Evolutionary conservation across 2,329 filamentous ascomycete genomes (phyloP).

Genomic region (Aspergillus felis): DNA sequence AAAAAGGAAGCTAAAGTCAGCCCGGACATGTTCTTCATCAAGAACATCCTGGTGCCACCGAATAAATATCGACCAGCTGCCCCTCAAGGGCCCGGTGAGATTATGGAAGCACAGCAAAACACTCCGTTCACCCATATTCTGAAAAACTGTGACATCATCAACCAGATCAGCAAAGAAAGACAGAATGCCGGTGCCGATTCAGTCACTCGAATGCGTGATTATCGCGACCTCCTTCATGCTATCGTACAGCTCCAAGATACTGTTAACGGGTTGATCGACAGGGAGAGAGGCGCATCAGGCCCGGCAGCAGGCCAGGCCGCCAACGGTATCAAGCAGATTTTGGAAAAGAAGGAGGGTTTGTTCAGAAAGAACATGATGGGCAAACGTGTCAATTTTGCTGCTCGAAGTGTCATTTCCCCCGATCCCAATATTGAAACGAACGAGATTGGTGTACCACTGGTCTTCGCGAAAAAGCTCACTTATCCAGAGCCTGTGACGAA

Average conservation of each 20-base stretch:
- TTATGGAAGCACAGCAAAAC: slow-evolving; percentile 87
- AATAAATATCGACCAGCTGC: slow-evolving; percentile 89
- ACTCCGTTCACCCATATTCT: slow-evolving; percentile 81
- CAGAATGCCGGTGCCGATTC: slow-evolving; percentile 46
- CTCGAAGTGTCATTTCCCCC: slow-evolving; percentile 94
- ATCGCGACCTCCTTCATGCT: slow-evolving; percentile 73
- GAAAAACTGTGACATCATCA: slow-evolving; percentile 67
- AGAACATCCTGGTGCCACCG: slow-evolving; percentile 80
- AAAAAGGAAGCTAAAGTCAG: slow-evolving; percentile 58
- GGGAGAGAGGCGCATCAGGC: slow-evolving; percentile 79
- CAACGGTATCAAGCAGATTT: slow-evolving; percentile 93
- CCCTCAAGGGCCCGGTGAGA: slow-evolving; percentile 71
- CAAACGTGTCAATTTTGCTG: slow-evolving; percentile 97
- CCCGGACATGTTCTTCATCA: slow-evolving; percentile 92
- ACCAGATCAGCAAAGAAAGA: slow-evolving; percentile 69
- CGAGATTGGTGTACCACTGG: slow-evolving; percentile 96
- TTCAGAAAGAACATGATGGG: slow-evolving; percentile 99
- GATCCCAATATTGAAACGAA: slow-evolving; percentile 99
- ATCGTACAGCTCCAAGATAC: slow-evolving; percentile 82
- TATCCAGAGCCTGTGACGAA: slow-evolving; percentile 97
- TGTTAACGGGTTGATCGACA: slow-evolving; percentile 90
- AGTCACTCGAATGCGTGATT: slow-evolving; percentile 55
- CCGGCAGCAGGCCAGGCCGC: slow-evolving; percentile 73
- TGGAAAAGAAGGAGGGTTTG: slow-evolving; percentile 97
- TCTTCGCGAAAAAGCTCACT: slow-evolving; percentile 92